Evolutionary conservation across 306 rosid genomes (phyloP).

Genomic region (Ceratonia siliqua): DNA sequence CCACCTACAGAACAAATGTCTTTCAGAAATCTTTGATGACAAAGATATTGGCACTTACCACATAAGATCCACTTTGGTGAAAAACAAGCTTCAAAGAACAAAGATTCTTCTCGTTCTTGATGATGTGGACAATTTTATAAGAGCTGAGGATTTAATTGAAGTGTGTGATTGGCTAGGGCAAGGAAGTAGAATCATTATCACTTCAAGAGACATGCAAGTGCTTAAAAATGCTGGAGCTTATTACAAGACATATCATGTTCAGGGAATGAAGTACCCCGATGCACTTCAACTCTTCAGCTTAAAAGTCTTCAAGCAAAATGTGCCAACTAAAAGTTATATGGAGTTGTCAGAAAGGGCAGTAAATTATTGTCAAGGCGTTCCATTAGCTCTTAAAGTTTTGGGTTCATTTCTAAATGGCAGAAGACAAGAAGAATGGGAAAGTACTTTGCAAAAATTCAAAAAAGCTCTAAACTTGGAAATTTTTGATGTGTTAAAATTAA

Average conservation of each 20-base stretch:
- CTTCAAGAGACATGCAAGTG: background rate
- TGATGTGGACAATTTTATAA: background rate
- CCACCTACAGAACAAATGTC: background rate
- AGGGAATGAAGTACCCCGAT: background rate
- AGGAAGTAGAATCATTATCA: slow-evolving; percentile 23
- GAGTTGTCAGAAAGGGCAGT: background rate
- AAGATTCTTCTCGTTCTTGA: slow-evolving; percentile 30
- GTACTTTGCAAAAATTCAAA: background rate
- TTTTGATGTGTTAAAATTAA: background rate
- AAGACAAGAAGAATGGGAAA: slow-evolving; percentile 5
- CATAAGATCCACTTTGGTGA: background rate
- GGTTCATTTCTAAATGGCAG: slow-evolving; percentile 5
- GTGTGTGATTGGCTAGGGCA: background rate
- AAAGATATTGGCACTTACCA: background rate
- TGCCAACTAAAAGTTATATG: background rate
- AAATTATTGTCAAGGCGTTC: slow-evolving; percentile 1
- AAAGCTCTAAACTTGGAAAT: background rate
- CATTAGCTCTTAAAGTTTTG: slow-evolving; percentile 22
- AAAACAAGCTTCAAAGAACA: background rate
- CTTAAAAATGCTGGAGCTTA: background rate
- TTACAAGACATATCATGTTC: background rate
- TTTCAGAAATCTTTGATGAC: background rate
- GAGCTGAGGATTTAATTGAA: background rate
- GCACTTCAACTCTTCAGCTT: slow-evolving; percentile 20
- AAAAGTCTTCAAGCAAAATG: slow-evolving; percentile 1